Conservation (phyloP, 345 rosid genomes). For the Eucalyptus brandiana region DNA sequence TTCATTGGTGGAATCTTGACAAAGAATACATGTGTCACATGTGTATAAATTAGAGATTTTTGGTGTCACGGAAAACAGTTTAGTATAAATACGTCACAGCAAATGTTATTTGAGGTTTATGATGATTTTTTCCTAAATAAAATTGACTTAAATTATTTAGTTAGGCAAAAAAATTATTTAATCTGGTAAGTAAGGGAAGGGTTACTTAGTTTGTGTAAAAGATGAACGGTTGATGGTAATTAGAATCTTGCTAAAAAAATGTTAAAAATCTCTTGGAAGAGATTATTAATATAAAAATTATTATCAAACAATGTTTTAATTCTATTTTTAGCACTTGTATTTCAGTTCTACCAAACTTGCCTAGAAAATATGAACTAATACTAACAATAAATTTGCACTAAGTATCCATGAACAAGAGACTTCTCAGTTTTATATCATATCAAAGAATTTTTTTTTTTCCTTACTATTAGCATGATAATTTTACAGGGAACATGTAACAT, state of each 20-base stretch:
- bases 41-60: no score
- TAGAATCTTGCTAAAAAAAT: neutral
- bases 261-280: neutral
- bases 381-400: neutral
- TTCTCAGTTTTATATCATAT: no score
- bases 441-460: no score
- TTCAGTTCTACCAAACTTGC: neutral
- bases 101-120: no score
- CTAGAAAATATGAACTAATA: neutral
- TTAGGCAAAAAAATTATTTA: neutral
- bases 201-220: neutral
- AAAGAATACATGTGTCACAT: no score
- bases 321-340: neutral
- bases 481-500: no score
- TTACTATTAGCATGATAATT: no score
- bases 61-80: no score
- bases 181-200: neutral
- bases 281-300: neutral
- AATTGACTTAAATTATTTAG: neutral
- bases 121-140: neutral
- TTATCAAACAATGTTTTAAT: neutral
- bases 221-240: neutral
- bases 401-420: no score
- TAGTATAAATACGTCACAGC: rapidly evolving
- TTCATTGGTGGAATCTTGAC: no score